Evolutionary conservation across 2,329 filamentous ascomycete species (phyloP).

Genomic region (Dactylonectria macrodidyma): DNA sequence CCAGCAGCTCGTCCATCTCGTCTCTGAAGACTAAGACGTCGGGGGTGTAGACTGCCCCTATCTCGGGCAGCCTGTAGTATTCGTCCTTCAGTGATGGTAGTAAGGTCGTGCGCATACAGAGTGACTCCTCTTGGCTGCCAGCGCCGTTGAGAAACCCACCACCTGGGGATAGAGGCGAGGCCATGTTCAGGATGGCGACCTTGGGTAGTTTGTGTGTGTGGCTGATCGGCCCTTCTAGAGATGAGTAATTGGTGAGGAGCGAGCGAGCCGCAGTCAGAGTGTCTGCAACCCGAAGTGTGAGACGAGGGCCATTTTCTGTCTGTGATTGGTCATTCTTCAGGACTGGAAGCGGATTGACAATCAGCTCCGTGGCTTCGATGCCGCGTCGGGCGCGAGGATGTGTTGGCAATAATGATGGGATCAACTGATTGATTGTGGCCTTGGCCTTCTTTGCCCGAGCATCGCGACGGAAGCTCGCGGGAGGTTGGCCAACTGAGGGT

Average conservation of each 20-base stretch:
- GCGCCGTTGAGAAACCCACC: constrained; percentile 74
- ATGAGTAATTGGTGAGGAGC: constrained; percentile 26
- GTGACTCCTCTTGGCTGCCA: constrained; percentile 72
- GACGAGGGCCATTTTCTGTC: constrained; percentile 45
- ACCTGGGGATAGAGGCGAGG: constrained; percentile 72
- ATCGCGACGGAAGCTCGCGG: constrained; percentile 46
- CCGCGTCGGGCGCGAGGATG: constrained; percentile 70
- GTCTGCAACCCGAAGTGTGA: constrained; percentile 65
- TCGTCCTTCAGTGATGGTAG: constrained; percentile 70
- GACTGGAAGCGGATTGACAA: constrained; percentile 49
- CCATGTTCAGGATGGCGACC: constrained; percentile 74
- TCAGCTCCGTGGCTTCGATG: constrained; percentile 66
- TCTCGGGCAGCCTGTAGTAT: constrained; percentile 73
- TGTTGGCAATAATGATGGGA: constrained; percentile 59
- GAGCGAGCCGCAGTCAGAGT: constrained; percentile 65
- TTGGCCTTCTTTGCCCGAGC: constrained; percentile 70
- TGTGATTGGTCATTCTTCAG: background rate
- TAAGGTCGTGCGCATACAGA: constrained; percentile 73
- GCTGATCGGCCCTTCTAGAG: background rate
- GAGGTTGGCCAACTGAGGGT: constrained; percentile 42
- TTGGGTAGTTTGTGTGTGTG: constrained; percentile 41
- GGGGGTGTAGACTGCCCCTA: constrained; percentile 69
- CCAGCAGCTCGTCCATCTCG: constrained; percentile 51
- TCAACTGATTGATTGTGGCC: constrained; percentile 71
- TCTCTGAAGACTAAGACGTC: constrained; percentile 73